Evolutionary conservation across 106 monocot species (phyloP), one percentile per base, ranked within the genome.

Genomic region (Dendrobium chrysotoxum): DNA sequence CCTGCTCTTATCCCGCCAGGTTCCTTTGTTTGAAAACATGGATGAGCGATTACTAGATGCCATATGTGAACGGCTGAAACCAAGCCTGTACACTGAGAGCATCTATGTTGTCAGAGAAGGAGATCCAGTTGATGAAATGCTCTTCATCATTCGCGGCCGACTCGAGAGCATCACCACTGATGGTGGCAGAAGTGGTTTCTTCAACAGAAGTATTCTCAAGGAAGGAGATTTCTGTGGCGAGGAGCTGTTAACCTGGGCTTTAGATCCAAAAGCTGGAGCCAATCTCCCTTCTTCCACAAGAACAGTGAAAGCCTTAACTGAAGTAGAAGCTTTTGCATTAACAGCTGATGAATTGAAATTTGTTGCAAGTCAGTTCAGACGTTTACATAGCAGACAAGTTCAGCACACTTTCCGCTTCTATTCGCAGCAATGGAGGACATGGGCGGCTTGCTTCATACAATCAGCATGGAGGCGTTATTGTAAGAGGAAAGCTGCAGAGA

Each of bases 401-500:
- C 93, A 91, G 79, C 93, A 93, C 65, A 93, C 93, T 0, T 93
- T 93, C 87, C 86, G 90, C 15, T 91, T 84, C 68, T 91, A 93
- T 28, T 93, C 93, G 2, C 93, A 91, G 72, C 93, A 93, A n/a
- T 93, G 93, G 93, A 85, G 93, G 70, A 93, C 93, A 1, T 93
- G 93, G 93, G 88, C 93, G 5, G 84, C 91, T 2, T 85, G 84
- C 79, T 93, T 93, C 76, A 89, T 93, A n/a, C 93, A 93, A 80
- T 91, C 89, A 5, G 87, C 93, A 54, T 93, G 93, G 93, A 67
- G 89, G 18, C 91, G 93, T 12, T 89, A 91, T 65, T 57, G 75
- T 45, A 89, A 89, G 86, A 82, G 93, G 75, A 93, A 91, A 74
- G 40, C 84, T 44, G 8, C 44, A 44, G 83, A 87, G 47, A 55